Percentiles rank a stretch among this genome's conserved stretches.
These are phyloP conservation scores for Fusarium guadeloupense DNA, from an alignment of 2,329 filamentous ascomycete species.

Conservation along the genomic window DNA sequence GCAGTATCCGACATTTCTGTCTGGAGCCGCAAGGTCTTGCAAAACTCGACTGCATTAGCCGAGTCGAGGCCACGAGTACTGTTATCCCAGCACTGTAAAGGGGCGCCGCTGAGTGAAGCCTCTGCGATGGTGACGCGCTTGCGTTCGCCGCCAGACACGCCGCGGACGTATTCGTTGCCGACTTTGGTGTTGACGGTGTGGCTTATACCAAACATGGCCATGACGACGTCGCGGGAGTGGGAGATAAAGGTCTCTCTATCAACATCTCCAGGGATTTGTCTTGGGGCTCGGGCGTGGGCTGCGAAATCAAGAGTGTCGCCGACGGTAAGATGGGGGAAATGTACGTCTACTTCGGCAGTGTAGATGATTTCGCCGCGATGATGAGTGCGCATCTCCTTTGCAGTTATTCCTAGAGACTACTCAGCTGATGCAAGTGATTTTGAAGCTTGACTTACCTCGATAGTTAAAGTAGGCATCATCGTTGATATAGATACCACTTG, in stretches of 20 bases:
- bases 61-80: slow-evolving; percentile 71
- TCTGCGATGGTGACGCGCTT: slow-evolving; percentile 53
- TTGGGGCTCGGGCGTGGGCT: slow-evolving; percentile 71
- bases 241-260: slow-evolving; percentile 61
- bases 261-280: slow-evolving; percentile 64
- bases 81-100: slow-evolving; percentile 76
- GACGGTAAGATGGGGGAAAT: slow-evolving; percentile 78
- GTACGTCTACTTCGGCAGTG: slow-evolving; percentile 81
- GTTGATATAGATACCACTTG: slow-evolving; percentile 77
- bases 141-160: slow-evolving; percentile 63
- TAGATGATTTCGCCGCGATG: slow-evolving; percentile 81
- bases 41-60: slow-evolving; percentile 73
- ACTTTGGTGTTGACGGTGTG: slow-evolving; percentile 75
- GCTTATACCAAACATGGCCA: slow-evolving; percentile 75
- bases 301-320: slow-evolving; percentile 81
- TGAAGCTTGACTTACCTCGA: slow-evolving; percentile 62
- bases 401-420: slow-evolving; percentile 23
- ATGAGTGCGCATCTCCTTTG: slow-evolving; percentile 36
- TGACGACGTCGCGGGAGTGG: slow-evolving; percentile 72
- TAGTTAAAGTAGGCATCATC: slow-evolving; percentile 79
- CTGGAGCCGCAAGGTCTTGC: slow-evolving; percentile 66
- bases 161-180: slow-evolving; percentile 73
- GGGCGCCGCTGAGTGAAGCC: slow-evolving; percentile 48
- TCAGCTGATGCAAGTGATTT: background rate
- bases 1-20: slow-evolving; percentile 67